Conservation (phyloP, 2,329 filamentous ascomycete species). For the Alternaria panax region DNA sequence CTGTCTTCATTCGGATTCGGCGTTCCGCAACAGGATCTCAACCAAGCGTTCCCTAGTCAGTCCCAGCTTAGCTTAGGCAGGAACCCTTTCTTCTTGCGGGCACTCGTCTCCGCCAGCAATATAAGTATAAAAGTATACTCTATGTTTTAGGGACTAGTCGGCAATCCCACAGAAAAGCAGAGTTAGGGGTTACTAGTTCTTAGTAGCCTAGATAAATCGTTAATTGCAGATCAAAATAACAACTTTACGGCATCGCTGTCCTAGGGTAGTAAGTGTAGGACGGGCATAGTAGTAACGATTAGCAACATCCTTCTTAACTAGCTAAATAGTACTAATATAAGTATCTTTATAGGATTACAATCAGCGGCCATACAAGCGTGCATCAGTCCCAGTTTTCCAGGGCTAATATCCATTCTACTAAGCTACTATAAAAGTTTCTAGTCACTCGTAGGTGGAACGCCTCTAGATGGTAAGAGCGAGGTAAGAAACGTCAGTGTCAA, state of each 20-base stretch:
- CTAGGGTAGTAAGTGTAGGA: constrained; percentile 25
- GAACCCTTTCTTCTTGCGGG: constrained; percentile 43
- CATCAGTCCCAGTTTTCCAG: constrained; percentile 23
- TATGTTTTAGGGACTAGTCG: constrained; percentile 44
- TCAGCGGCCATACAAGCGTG: constrained; percentile 27
- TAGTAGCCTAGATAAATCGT: constrained; percentile 32
- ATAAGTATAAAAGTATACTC: constrained; percentile 43
- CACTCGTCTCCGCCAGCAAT: constrained; percentile 29
- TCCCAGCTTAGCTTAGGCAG: constrained; percentile 37
- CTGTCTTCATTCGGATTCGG: constrained; percentile 22
- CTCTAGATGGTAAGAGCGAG: constrained; percentile 12
- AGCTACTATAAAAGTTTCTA: constrained; percentile 23
- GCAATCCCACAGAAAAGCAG: constrained; percentile 25
- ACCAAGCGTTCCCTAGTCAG: constrained; percentile 21
- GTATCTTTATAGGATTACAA: constrained; percentile 32
- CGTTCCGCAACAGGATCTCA: constrained; percentile 17
- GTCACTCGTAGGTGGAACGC: constrained; percentile 20
- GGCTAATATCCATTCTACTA: constrained; percentile 22
- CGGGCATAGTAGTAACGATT: constrained; percentile 40
- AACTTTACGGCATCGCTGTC: constrained; percentile 26
- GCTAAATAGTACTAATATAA: constrained; percentile 42
- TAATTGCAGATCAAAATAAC: constrained; percentile 20
- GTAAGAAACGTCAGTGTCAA: constrained; percentile 24
- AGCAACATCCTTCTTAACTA: constrained; percentile 45
- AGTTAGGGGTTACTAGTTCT: constrained; percentile 37